Conservation (phyloP, 2,329 filamentous ascomycete species). For the Bipolaris cookei region DNA sequence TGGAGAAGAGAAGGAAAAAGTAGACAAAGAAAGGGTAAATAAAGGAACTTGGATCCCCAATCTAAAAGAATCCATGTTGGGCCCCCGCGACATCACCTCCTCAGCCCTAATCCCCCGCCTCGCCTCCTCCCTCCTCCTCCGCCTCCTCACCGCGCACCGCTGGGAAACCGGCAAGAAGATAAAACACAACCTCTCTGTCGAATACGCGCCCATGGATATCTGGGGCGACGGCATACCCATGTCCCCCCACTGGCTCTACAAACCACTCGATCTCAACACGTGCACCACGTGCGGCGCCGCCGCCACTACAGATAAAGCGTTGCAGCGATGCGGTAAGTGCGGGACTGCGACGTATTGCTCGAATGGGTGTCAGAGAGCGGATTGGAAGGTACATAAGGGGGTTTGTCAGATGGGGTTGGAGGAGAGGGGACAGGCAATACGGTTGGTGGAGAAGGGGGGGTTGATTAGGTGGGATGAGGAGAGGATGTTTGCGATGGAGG, state of each 20-base stretch:
- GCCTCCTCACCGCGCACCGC: slow-evolving; percentile 4
- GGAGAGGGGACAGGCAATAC: slow-evolving; percentile 30
- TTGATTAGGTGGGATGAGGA: slow-evolving; percentile 30
- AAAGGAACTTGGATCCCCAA: slow-evolving; percentile 29
- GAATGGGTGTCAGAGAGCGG: slow-evolving; percentile 23
- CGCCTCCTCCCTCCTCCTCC: too few species aligned
- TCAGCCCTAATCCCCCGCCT: not conserved
- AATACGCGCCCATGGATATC: slow-evolving; percentile 36
- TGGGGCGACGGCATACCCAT: slow-evolving; percentile 35
- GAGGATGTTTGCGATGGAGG: slow-evolving; percentile 20
- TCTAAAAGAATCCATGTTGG: slow-evolving; percentile 29
- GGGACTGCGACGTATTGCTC: slow-evolving; percentile 34
- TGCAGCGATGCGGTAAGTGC: slow-evolving; percentile 31
- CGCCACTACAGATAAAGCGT: not conserved
- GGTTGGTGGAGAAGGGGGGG: slow-evolving; percentile 28
- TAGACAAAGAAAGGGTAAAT: not conserved
- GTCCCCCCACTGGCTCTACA: slow-evolving; percentile 33
- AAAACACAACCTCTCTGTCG: slow-evolving; percentile 27
- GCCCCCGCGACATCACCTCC: slow-evolving; percentile 19
- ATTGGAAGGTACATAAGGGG: slow-evolving; percentile 34
- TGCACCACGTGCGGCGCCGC: slow-evolving; percentile 22
- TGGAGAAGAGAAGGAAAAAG: not conserved
- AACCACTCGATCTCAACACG: slow-evolving; percentile 10
- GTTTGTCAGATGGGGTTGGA: slow-evolving; percentile 30
- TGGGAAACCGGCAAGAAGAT: slow-evolving; percentile 29